Evolutionary conservation across 2,329 filamentous ascomycete species (phyloP).

Genomic region (Colletotrichum orchidophilum): DNA sequence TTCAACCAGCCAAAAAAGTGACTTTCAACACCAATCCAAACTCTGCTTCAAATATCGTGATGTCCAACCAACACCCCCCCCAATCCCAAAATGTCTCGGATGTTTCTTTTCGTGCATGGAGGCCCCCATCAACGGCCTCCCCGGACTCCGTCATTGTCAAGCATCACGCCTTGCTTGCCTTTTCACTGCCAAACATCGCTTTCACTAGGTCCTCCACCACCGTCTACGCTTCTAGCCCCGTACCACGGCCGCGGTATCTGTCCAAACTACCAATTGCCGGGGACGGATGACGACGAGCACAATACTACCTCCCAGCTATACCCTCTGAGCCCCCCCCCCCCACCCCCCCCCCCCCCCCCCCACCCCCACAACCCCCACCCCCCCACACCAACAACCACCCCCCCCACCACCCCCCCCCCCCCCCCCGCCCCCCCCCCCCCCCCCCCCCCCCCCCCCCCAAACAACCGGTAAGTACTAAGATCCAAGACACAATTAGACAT

Average conservation of each 20-base stretch:
- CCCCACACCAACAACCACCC: too few species aligned
- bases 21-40: not conserved
- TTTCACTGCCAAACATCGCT: slow-evolving; percentile 7
- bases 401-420: too few species aligned
- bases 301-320: not conserved
- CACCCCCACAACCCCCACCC: too few species aligned
- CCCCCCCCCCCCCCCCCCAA: too few species aligned
- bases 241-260: not conserved
- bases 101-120: not conserved
- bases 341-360: too few species aligned
- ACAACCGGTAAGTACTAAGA: too few species aligned
- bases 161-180: slow-evolving; percentile 16
- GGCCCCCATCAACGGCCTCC: not conserved
- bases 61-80: not conserved
- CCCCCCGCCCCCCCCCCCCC: too few species aligned
- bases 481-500: too few species aligned
- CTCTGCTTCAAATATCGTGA: not conserved
- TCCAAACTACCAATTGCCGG: too few species aligned
- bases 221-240: not conserved
- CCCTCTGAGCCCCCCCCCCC: not conserved
- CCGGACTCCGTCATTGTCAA: not conserved
- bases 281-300: not conserved
- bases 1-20: not conserved
- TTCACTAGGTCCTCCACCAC: not conserved
- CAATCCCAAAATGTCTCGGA: not conserved